phyloP scores from a whole-genome alignment of 306 rosid genomes.

The Inga leiocalycina region DNA sequence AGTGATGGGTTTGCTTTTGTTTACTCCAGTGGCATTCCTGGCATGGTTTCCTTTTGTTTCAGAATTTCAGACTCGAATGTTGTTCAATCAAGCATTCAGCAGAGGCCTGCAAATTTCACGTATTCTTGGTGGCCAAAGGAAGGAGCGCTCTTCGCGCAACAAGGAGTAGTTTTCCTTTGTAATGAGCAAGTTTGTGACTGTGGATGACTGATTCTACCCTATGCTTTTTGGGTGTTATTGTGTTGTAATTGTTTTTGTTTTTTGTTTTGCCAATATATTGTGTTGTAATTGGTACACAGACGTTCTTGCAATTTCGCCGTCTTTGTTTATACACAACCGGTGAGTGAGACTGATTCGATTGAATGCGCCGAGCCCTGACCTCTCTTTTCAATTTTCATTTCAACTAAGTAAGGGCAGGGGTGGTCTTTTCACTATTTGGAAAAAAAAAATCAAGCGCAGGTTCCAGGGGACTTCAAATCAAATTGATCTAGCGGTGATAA shows the following conservation, averaged over 20 bases:
- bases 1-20: constrained; percentile 83
- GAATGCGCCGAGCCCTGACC: too few relatives aligned
- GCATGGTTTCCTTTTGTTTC: constrained; percentile 99
- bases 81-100: constrained; percentile 95
- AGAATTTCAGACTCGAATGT: constrained; percentile 96
- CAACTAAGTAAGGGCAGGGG: too few relatives aligned
- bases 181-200: constrained; percentile 20
- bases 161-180: constrained; percentile 56
- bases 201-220: background rate
- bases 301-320: background rate
- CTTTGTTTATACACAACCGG: background rate
- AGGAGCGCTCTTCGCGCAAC: constrained; percentile 81
- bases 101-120: constrained; percentile 94
- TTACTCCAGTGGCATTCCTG: constrained; percentile 89
- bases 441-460: too few relatives aligned
- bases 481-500: too few relatives aligned
- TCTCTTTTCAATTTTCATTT: too few relatives aligned
- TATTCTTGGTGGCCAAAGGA: constrained; percentile 93
- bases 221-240: background rate
- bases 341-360: too few relatives aligned
- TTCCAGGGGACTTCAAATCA: too few relatives aligned
- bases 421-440: too few relatives aligned
- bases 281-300: background rate
- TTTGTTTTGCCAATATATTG: too few relatives aligned
- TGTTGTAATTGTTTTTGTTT: background rate